These are phyloP conservation scores for Penicillium sp. DNA, from an alignment of 2,329 filamentous ascomycete genomes.

Conservation along the genomic window DNA sequence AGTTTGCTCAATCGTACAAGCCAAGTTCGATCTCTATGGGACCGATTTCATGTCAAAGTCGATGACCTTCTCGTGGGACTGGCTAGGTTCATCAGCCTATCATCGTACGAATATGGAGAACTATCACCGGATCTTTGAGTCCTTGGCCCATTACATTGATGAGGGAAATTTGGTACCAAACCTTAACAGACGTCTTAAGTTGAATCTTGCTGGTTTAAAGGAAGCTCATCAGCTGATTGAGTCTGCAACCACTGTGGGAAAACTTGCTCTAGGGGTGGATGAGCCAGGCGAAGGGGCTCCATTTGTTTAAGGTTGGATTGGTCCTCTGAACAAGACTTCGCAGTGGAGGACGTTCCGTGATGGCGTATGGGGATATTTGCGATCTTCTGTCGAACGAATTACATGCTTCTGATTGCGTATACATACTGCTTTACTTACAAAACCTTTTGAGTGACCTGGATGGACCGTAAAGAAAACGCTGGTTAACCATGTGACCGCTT, in stretches of 20 bases:
- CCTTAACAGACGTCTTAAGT: constrained; percentile 9
- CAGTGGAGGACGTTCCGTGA: too few species aligned
- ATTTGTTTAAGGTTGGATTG: constrained; percentile 6
- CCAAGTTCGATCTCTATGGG: constrained; percentile 10
- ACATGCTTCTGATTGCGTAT: too few species aligned
- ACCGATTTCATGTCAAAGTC: constrained; percentile 12
- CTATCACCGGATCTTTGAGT: constrained; percentile 3
- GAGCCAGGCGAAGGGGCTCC: constrained; percentile 8
- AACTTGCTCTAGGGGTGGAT: constrained; percentile 7
- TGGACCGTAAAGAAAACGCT: too few species aligned
- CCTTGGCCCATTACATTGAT: constrained; percentile 5
- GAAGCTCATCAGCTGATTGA: constrained; percentile 9
- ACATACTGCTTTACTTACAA: too few species aligned
- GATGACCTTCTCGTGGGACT: constrained; percentile 9
- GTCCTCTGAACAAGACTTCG: constrained; percentile 3
- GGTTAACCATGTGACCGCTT: too few species aligned
- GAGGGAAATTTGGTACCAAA: constrained; percentile 9
- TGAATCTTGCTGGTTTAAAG: constrained; percentile 9
- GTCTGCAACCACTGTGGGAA: constrained; percentile 9
- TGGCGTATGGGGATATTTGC: too few species aligned
- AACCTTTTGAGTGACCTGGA: too few species aligned
- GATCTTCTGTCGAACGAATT: too few species aligned
- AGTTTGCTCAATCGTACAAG: constrained; percentile 13
- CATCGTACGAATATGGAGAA: constrained; percentile 6
- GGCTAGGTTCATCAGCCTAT: constrained; percentile 9